A percentile compares a stretch with the other conserved stretches of the same genome.
These are phyloP conservation scores for Malassezia yamatoensis DNA, from an alignment of 1,284 basidiomycete species.

Conservation along the genomic window DNA sequence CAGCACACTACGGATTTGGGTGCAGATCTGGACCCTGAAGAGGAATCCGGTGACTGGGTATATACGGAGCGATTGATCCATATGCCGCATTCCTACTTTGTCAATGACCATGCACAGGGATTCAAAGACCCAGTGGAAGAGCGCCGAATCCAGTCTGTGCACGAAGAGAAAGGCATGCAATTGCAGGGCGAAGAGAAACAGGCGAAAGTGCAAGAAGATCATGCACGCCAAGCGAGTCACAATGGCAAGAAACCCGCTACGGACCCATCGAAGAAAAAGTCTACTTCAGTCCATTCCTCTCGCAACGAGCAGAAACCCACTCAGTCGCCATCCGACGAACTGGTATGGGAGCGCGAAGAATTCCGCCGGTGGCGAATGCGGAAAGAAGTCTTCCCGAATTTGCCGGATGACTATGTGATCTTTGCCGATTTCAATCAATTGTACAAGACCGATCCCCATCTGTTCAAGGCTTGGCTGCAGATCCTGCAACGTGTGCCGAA, in stretches of 20 bases:
- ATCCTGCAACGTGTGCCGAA: constrained; percentile 54
- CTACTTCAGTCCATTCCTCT: no score
- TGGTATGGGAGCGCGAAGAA: constrained; percentile 54
- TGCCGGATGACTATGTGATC: constrained; percentile 51
- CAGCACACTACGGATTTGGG: constrained; percentile 47
- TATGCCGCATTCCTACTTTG: constrained; percentile 58
- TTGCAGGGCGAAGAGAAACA: background rate
- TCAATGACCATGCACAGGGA: constrained; percentile 58
- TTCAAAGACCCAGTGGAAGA: constrained; percentile 40
- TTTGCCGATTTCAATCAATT: constrained; percentile 61
- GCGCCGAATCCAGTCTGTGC: background rate
- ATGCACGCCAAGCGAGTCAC: no score
- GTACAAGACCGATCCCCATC: constrained; percentile 49
- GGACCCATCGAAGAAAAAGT: no score
- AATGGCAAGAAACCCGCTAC: no score
- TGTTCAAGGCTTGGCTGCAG: constrained; percentile 56
- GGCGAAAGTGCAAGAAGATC: background rate
- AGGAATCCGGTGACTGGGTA: constrained; percentile 52
- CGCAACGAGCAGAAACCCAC: no score
- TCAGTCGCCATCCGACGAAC: constrained; percentile 21
- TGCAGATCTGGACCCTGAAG: constrained; percentile 55
- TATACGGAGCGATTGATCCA: constrained; percentile 50
- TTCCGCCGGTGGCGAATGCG: constrained; percentile 52
- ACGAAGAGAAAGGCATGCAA: constrained; percentile 6
- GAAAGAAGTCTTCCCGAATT: constrained; percentile 50